Conservation (phyloP, 345 rosid genomes). For the Arabis alpina region DNA sequence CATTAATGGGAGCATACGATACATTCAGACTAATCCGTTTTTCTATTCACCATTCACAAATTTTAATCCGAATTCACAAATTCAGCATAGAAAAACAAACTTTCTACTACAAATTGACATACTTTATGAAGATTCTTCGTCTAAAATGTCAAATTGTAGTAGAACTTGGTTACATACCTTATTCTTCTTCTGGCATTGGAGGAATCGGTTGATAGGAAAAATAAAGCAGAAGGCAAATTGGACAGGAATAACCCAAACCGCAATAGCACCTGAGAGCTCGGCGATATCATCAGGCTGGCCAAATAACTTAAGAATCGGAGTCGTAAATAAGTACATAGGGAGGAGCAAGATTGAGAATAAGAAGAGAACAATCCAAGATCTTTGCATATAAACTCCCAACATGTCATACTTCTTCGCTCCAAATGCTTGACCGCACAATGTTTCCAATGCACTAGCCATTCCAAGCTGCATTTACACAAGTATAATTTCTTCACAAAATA, state of each 20-base stretch:
- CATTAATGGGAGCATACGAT: too few species aligned
- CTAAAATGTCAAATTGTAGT: too few species aligned
- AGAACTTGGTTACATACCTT: not conserved
- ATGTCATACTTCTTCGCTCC: conserved; percentile 66
- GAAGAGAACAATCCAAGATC: conserved; percentile 70
- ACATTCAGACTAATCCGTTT: too few species aligned
- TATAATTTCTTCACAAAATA: not conserved
- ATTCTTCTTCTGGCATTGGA: conserved; percentile 57
- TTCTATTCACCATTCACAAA: not conserved
- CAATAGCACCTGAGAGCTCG: conserved; percentile 51
- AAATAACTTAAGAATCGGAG: conserved; percentile 53
- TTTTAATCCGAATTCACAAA: not conserved
- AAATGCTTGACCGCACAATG: conserved; percentile 54
- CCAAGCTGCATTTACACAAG: conserved; percentile 49
- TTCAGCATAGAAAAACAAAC: not conserved
- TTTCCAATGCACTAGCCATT: conserved; percentile 63
- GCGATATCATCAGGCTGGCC: conserved; percentile 69
- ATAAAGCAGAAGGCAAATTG: conserved; percentile 71
- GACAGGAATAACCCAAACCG: conserved; percentile 61
- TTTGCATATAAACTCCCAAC: conserved; percentile 73
- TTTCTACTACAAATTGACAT: not conserved
- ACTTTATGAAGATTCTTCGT: too few species aligned
- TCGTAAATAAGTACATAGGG: conserved; percentile 54
- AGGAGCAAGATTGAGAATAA: conserved; percentile 53
- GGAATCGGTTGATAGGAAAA: conserved; percentile 71